Conservation (phyloP, 1,284 basidiomycete genomes). For the Mycosarcoma mackinlayi region DNA sequence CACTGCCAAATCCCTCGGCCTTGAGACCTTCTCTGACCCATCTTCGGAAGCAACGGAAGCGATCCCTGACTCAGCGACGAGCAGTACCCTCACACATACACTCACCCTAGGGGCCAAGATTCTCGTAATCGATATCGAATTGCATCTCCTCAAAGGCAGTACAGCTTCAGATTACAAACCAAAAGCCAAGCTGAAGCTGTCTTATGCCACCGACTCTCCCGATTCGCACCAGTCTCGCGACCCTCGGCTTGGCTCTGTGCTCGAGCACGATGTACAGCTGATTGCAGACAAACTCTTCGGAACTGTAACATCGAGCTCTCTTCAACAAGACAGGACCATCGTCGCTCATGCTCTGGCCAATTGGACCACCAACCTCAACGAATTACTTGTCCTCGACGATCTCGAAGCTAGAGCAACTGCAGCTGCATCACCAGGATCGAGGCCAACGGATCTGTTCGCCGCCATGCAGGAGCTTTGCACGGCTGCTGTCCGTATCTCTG, state of each 20-base stretch:
- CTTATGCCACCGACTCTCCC: slow-evolving; percentile 43
- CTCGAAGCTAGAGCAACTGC: slow-evolving; percentile 32
- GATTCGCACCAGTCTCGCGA: slow-evolving; percentile 26
- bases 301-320: background rate
- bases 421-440: slow-evolving; percentile 7
- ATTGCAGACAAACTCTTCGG: slow-evolving; percentile 41
- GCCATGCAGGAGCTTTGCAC: slow-evolving; percentile 38
- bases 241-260: slow-evolving; percentile 27
- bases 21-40: slow-evolving; percentile 45
- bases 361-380: slow-evolving; percentile 35
- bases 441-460: slow-evolving; percentile 30
- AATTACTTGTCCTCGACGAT: slow-evolving; percentile 29
- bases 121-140: slow-evolving; percentile 50
- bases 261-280: slow-evolving; percentile 31
- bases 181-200: slow-evolving; percentile 39
- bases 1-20: slow-evolving; percentile 28
- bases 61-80: background rate
- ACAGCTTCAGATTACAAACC: slow-evolving; percentile 4
- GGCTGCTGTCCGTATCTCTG: slow-evolving; percentile 8
- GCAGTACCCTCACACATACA: slow-evolving; percentile 19
- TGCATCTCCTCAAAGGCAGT: slow-evolving; percentile 9
- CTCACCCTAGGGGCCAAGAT: slow-evolving; percentile 49
- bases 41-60: slow-evolving; percentile 14
- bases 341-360: slow-evolving; percentile 22
- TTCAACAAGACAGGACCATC: slow-evolving; percentile 14